Evolutionary conservation across 2,329 filamentous ascomycete species (phyloP), one percentile per base, ranked within the genome.

Genomic region (Paecilomyces formosus): DNA sequence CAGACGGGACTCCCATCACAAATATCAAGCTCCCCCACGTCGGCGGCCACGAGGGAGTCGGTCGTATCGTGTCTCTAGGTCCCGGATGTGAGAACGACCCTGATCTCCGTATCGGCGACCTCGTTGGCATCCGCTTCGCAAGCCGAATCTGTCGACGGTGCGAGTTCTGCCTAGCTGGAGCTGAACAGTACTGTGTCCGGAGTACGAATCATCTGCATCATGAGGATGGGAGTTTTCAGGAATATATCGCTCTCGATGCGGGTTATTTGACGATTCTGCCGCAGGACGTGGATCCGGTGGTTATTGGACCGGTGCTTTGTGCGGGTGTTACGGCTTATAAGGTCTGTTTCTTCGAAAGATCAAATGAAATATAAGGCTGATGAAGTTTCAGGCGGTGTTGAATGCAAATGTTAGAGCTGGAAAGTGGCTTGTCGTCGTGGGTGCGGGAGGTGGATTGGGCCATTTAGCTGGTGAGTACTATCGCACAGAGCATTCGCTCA

Each of bases 11-110:
- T 3, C 76, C 75, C 9, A 78, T 79, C 33, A 76, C 73, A 1
- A 68, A 74, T 13, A 75, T 78, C 61, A 79, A 79, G 57, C 65
- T 78, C 0, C 77, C 77, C 0, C 76, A 79, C 56, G 68, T 79
- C n/a, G 76, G 76, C 15, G 76, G 77, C 5, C 76, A 79, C 61
- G 76, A 79, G 69, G 77, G 77, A 1, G 70, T 79, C 15, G 77
- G 76, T 1, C 72, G 72, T 0, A 74, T 79, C 50, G 65, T 79
- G 15, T 65, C 69, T 0, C 63, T 79, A 4, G 76, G 77, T 0
- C 70, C 75, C 1, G 71, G 70, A 28, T 67, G 68, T 6, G 35
- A 45, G 13, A 45, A 45, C 35, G 64, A 64, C 9, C 65, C 69
- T 2, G 70, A 71, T 2, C 61, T 79, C 21, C 70, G 72, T 28